Base-by-base conservation (phyloP, 345 rosid species). In the Kernera saxatilis region DNA sequence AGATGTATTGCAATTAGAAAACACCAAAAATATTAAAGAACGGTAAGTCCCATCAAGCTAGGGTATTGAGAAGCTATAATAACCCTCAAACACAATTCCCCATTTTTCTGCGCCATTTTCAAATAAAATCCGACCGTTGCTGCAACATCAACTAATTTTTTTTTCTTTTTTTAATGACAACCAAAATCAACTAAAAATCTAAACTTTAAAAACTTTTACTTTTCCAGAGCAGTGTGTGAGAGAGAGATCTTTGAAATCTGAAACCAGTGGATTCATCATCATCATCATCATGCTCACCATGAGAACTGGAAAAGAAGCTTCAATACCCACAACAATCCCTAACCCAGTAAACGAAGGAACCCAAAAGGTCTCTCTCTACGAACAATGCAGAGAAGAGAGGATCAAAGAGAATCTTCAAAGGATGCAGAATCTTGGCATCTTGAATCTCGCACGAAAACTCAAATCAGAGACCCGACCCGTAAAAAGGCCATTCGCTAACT, bases 351-450 rank as follows among this genome's bases (percentile, higher is more conserved):
- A 54, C 68, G 11, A 32, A 58, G 58, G 49, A 69, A 73, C 29
- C 58, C 27, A 18, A 41, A 64, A 25, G 66, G 74, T 78, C 10
- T 82, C 93, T 5, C 56, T 51, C 14, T 91, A 91, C 68, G 97
- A 93, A 57, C 86, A 70, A 69, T 79, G 88, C 10, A 85, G 98
- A 69, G 89, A 88, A 71, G 89, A 85, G 41, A 79, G 94, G 54
- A 89, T 93, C 86, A 91, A 74, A 58, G 85, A 84, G 55, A 91
- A 93, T 81, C 86, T 81, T 37, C 85, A 84, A 56, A 67, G 88
- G 45, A 80, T 91, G 96, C 85, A 86, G 41, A 82, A 86, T 37
- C 84, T 93, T 0, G 98, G 98, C 32, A 71, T 93, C 64, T 26
- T 67, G 41, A 86, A 90, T 43, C 89, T 88, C 76, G 83, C 96